These are phyloP conservation scores for Albophoma yamanashiensis DNA, from an alignment of 2,329 filamentous ascomycete genomes.

Conservation along the genomic window DNA sequence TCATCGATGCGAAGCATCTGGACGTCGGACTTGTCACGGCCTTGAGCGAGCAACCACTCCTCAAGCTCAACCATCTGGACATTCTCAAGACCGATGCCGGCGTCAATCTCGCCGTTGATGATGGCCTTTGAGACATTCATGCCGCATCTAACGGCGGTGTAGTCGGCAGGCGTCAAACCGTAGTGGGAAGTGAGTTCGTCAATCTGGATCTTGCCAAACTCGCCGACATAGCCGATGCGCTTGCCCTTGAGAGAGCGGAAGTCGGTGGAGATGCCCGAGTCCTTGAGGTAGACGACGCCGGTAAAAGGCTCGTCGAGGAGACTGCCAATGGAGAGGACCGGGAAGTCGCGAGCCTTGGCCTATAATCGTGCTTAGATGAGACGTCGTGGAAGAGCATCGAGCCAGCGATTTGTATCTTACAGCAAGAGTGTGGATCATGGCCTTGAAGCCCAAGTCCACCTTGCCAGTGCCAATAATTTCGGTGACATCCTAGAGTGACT, in stretches of 20 bases:
- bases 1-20: constrained; percentile 76
- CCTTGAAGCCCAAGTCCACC: constrained; percentile 71
- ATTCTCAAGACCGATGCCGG: constrained; percentile 68
- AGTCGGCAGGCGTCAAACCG: constrained; percentile 61
- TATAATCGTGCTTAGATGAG: constrained; percentile 13
- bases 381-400: neutral
- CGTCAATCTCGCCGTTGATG: constrained; percentile 61
- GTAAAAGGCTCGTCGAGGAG: constrained; percentile 74
- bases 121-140: constrained; percentile 76
- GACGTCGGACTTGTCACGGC: constrained; percentile 54
- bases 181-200: constrained; percentile 72
- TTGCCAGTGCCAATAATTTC: constrained; percentile 71
- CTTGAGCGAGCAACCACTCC: constrained; percentile 58
- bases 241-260: constrained; percentile 67
- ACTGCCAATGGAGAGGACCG: constrained; percentile 61
- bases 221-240: constrained; percentile 68
- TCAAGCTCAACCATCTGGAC: constrained; percentile 77
- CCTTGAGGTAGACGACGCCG: constrained; percentile 66
- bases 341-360: constrained; percentile 67
- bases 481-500: constrained; percentile 54
- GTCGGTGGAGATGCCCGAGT: constrained; percentile 62
- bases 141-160: constrained; percentile 67
- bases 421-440: constrained; percentile 74
- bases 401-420: constrained; percentile 26
- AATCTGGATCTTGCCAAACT: constrained; percentile 77